These are phyloP conservation scores for Urostyla sp. DNA, from an alignment of 73 alveolate species.

Conservation along the genomic window DNA sequence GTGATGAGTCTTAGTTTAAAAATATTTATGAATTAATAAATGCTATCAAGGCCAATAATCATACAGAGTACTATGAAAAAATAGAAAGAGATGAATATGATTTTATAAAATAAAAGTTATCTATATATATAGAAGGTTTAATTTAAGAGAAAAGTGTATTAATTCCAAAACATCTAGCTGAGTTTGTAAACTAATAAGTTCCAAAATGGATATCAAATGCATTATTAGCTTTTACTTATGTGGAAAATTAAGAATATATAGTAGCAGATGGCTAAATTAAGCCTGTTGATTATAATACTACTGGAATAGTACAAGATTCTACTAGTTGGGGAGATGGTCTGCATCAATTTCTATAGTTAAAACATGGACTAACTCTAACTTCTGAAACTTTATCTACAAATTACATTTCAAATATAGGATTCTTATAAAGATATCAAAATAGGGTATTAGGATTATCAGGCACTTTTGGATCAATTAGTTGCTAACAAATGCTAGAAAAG, in stretches of 20 bases:
- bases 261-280: conserved; percentile 41
- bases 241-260: conserved; percentile 47
- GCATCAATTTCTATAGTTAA: conserved; percentile 73
- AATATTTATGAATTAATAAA: too few relatives aligned
- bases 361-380: conserved; percentile 52
- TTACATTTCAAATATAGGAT: conserved; percentile 66
- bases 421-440: conserved; percentile 37
- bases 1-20: too few relatives aligned
- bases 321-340: conserved; percentile 65
- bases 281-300: conserved; percentile 54
- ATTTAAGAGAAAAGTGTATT: background rate
- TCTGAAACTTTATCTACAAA: conserved; percentile 59
- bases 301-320: conserved; percentile 66
- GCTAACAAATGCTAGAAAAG: conserved; percentile 39
- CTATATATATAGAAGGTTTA: background rate
- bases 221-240: conserved; percentile 52
- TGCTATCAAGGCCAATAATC: too few relatives aligned
- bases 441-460: conserved; percentile 74
- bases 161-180: conserved; percentile 64
- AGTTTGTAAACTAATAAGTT: conserved; percentile 49
- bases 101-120: background rate
- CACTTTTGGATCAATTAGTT: conserved; percentile 67
- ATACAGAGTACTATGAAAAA: background rate
- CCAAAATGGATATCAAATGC: conserved; percentile 68
- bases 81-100: background rate